These are phyloP conservation scores for Camellia lanceoleosa DNA, from an alignment of 148 eudicot genomes.

Conservation along the genomic window DNA sequence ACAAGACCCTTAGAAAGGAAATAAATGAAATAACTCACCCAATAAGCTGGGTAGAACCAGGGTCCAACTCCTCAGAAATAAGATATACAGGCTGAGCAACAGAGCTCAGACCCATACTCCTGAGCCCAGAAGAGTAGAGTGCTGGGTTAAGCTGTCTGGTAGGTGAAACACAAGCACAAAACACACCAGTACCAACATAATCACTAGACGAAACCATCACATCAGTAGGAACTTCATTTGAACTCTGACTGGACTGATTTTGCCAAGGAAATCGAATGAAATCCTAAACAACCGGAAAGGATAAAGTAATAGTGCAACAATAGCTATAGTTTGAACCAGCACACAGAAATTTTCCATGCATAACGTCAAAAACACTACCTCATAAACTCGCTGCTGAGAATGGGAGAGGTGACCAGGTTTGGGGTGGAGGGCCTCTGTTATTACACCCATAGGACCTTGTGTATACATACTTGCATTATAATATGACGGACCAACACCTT, in stretches of 20 bases:
- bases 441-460: slow-evolving; percentile 55
- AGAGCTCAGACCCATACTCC: slow-evolving; percentile 41
- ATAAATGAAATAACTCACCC: slow-evolving; percentile 35
- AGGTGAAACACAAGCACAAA: slow-evolving; percentile 43
- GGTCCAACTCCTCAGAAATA: slow-evolving; percentile 56
- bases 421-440: slow-evolving; percentile 81
- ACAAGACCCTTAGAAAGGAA: no score
- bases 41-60: slow-evolving; percentile 34
- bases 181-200: slow-evolving; percentile 34
- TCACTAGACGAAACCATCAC: slow-evolving; percentile 37
- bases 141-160: slow-evolving; percentile 49
- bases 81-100: slow-evolving; percentile 52
- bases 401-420: slow-evolving; percentile 80
- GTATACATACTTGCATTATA: slow-evolving; percentile 67
- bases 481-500: slow-evolving; percentile 55
- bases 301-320: background rate
- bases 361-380: slow-evolving; percentile 36
- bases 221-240: slow-evolving; percentile 41
- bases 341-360: background rate
- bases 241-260: slow-evolving; percentile 54
- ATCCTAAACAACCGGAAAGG: slow-evolving; percentile 39
- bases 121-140: slow-evolving; percentile 50
- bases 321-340: background rate
- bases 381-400: slow-evolving; percentile 88
- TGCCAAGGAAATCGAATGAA: slow-evolving; percentile 82